Base-by-base conservation (phyloP, 1,284 basidiomycete genomes). In the Boletus mariae region DNA sequence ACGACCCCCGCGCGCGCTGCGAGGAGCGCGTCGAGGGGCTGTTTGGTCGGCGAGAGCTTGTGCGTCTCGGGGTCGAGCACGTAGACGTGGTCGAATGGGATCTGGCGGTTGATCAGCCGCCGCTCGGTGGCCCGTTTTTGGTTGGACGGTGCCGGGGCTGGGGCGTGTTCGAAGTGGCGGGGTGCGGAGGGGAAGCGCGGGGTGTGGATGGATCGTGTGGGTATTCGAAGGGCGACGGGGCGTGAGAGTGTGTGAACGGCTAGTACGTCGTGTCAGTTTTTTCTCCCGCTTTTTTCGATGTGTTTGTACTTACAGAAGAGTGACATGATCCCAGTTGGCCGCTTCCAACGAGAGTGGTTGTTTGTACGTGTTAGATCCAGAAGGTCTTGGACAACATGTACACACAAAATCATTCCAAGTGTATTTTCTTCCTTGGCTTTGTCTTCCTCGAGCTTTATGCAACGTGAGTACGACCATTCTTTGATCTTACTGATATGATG, bases 21-120 rank as follows among this genome's bases (percentile, higher is more conserved):
- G 57, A 31, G 65, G 60, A 61, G 85, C 65, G 44, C 84, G 57
- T n/a, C 67, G 59, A 45, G 57, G 15, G 29, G 80, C 64, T 15
- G 61, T 6, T 64, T 67, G 1, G 74, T 72, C 0, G 61, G 56
- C 0, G 65, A 66, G 10, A 80, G 74, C 15, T 68, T 71, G 13
- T 73, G 71, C n/a, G 76, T 79, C 46, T 73, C 69, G 2, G 76
- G 68, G 59, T 84, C 75, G 47, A 79, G 72, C 42, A 84, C 66
- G 52, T 75, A 76, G 42, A 85, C 83, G 37, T 68, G 52, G 2
- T 50, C 29, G 56, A 70, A 64, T 0, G 64, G 65, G 28, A 81
- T 81, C 2, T 72, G 62, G 3, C 66, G 60, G 57, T 70, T 66
- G 5, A 55, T 65, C 11, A 50, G 67, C 3, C 64, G 62, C 9